A percentile compares a stretch with the other conserved stretches of the same genome.
These are phyloP conservation scores for Fusarium sp. DNA, from an alignment of 2,329 filamentous ascomycete species.

Conservation along the genomic window DNA sequence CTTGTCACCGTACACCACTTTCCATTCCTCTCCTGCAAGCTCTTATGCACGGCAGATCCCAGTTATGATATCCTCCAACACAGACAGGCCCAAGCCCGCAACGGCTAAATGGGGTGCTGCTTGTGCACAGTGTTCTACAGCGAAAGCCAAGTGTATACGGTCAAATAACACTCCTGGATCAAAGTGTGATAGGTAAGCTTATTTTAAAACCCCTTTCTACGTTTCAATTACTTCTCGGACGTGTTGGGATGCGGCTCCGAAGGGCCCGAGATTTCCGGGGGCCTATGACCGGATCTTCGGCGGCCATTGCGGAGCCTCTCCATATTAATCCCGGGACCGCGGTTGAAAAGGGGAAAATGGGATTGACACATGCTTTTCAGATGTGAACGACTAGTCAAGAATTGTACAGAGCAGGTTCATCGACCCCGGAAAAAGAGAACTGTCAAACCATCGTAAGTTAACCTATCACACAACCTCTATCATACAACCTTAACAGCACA, in stretches of 20 bases:
- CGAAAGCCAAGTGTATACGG: constrained; percentile 62
- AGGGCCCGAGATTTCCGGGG: background rate
- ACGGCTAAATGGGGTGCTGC: constrained; percentile 61
- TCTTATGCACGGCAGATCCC: constrained; percentile 8
- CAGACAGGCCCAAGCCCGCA: constrained; percentile 44
- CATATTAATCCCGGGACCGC: constrained; percentile 18
- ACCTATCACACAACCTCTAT: background rate
- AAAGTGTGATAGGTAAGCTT: constrained; percentile 57
- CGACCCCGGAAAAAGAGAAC: constrained; percentile 62
- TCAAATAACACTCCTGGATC: constrained; percentile 48
- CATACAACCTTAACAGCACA: background rate
- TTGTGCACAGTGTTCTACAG: constrained; percentile 57
- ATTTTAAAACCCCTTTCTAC: background rate
- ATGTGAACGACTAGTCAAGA: constrained; percentile 59
- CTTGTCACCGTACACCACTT: constrained; percentile 20
- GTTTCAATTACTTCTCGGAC: background rate
- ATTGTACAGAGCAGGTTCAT: constrained; percentile 58
- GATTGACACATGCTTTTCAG: constrained; percentile 43
- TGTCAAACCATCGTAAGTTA: constrained; percentile 59
- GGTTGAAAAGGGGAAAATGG: background rate
- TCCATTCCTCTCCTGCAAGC: background rate
- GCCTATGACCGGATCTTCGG: constrained; percentile 19
- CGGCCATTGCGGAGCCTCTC: constrained; percentile 10
- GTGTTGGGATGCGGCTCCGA: background rate
- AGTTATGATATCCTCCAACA: constrained; percentile 17